phyloP scores from a whole-genome alignment of 495 filamentous ascomycete species.

The Umbilicaria muhlenbergii region DNA sequence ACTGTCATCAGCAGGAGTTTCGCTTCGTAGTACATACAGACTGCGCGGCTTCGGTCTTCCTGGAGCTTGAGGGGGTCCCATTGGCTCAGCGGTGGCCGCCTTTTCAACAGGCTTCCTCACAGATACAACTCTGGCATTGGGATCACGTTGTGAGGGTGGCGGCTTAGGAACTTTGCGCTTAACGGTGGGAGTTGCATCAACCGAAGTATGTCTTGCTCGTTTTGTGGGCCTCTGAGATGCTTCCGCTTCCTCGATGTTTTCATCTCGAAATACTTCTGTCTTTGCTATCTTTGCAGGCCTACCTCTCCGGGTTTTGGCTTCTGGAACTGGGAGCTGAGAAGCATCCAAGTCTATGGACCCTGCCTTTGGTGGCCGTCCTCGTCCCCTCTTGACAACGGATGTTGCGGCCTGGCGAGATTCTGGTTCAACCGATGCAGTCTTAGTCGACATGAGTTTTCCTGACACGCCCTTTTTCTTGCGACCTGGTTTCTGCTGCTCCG shows the following conservation, averaged over 20 bases:
- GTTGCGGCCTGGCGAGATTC: too few relatives aligned
- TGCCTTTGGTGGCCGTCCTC: too few relatives aligned
- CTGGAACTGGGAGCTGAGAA: too few relatives aligned
- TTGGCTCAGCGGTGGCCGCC: neutral
- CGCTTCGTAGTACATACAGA: conserved; percentile 55
- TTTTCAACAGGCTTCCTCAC: conserved; percentile 1
- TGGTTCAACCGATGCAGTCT: too few relatives aligned
- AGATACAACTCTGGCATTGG: neutral
- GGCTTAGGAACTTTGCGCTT: neutral
- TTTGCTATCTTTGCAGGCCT: conserved; percentile 19
- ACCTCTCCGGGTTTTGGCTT: too few relatives aligned
- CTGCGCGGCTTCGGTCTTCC: conserved; percentile 32
- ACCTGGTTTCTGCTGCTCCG: too few relatives aligned
- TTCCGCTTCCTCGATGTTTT: too few relatives aligned
- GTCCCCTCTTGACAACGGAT: too few relatives aligned
- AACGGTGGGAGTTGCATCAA: too few relatives aligned
- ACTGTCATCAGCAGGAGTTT: conserved; percentile 38
- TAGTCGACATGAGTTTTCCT: too few relatives aligned
- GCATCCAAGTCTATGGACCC: too few relatives aligned
- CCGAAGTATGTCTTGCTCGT: neutral
- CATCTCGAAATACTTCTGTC: neutral
- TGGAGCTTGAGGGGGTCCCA: neutral
- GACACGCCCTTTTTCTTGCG: too few relatives aligned
- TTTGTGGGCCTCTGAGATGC: neutral
- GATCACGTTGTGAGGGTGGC: conserved; percentile 6